These are phyloP conservation scores for Moesziomyces sp. DNA, from an alignment of 1,284 basidiomycete species.

Conservation along the genomic window DNA sequence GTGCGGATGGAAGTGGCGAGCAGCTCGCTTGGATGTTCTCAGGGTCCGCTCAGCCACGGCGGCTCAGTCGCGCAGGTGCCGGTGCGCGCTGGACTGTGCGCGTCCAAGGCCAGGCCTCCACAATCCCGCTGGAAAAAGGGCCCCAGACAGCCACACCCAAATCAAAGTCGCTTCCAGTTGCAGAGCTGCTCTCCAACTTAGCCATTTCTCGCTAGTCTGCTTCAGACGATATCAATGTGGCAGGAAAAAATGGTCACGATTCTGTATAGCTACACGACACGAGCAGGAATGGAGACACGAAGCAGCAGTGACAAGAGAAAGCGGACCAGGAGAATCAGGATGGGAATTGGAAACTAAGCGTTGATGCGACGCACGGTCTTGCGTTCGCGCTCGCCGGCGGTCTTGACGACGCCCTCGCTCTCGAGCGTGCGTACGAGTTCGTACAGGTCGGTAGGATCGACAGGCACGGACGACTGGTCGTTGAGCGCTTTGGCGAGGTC, in stretches of 20 bases:
- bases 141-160: background rate
- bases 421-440: slow-evolving; percentile 60
- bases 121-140: background rate
- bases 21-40: too few relatives aligned
- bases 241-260: background rate
- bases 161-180: too few relatives aligned
- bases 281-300: background rate
- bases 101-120: slow-evolving; percentile 4
- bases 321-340: slow-evolving; percentile 1
- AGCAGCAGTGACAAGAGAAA: slow-evolving; percentile 11
- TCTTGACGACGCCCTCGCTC: slow-evolving; percentile 59
- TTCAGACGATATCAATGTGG: background rate
- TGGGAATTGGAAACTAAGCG: slow-evolving; percentile 6
- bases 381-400: slow-evolving; percentile 62
- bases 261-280: slow-evolving; percentile 12
- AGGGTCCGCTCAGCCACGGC: slow-evolving; percentile 1
- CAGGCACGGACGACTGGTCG: slow-evolving; percentile 60
- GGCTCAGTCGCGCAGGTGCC: background rate
- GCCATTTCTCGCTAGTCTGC: background rate
- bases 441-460: slow-evolving; percentile 60
- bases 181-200: background rate
- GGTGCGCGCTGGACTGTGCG: slow-evolving; percentile 27
- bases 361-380: slow-evolving; percentile 60
- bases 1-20: background rate
- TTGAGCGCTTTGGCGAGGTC: slow-evolving; percentile 59